phyloP scores from a whole-genome alignment of 208 protist genomes.

The Acanthamoeba culbertsoni region DNA sequence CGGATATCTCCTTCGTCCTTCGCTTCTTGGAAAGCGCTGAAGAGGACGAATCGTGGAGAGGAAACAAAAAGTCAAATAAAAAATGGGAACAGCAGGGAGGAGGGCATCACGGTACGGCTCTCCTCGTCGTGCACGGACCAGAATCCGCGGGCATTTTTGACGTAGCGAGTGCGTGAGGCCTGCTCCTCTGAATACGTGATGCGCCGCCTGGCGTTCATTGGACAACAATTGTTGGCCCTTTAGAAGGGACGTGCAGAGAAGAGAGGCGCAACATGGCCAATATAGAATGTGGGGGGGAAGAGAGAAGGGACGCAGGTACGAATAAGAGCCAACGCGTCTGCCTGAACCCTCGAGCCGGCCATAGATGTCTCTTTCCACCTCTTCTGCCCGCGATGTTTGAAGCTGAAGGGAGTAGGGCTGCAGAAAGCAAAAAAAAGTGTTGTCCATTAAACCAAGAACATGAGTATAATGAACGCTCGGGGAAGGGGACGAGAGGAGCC shows the following conservation, averaged over 20 bases:
- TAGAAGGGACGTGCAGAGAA: too few relatives aligned
- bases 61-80: too few relatives aligned
- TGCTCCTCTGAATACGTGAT: not conserved
- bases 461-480: not conserved
- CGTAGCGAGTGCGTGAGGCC: not conserved
- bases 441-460: not conserved
- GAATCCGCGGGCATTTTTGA: not conserved
- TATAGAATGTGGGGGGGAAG: not conserved
- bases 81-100: too few relatives aligned
- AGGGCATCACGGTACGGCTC: too few relatives aligned
- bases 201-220: not conserved
- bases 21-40: not conserved
- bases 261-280: not conserved
- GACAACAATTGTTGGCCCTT: too few relatives aligned
- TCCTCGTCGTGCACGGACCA: slow-evolving; percentile 25
- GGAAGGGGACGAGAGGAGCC: too few relatives aligned
- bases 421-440: not conserved
- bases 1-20: not conserved
- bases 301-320: not conserved
- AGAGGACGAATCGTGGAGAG: too few relatives aligned
- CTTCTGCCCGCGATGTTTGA: not conserved
- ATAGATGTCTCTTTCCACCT: slow-evolving; percentile 19
- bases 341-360: not conserved
- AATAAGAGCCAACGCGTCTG: not conserved
- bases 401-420: slow-evolving; percentile 21